Evolutionary conservation across 176 grass and related monocot species (phyloP).

Genomic region (Aegilops umbellulata): DNA sequence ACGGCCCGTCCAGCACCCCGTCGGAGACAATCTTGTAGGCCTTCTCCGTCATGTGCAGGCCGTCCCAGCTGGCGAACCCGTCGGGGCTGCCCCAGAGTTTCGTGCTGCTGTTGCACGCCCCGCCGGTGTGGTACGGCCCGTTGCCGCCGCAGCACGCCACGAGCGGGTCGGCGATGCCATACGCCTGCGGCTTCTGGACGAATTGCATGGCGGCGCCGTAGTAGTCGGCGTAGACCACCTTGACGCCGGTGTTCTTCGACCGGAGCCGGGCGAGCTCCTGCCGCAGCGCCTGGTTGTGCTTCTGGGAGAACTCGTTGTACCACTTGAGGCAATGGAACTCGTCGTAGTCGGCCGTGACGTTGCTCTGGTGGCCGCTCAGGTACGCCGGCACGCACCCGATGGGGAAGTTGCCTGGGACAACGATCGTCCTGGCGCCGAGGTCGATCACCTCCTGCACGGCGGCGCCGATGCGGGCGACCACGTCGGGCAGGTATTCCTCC

Average conservation of each 20-base stretch:
- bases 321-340: background rate
- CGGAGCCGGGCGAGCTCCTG: background rate
- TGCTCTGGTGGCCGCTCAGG: background rate
- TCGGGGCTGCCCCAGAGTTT: background rate
- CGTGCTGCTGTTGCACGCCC: background rate
- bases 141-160: background rate
- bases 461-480: background rate
- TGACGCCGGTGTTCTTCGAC: background rate
- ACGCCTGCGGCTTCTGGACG: background rate
- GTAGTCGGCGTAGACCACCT: slow-evolving; percentile 11
- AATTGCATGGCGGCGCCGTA: slow-evolving; percentile 6
- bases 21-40: background rate
- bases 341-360: background rate
- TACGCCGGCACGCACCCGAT: slow-evolving; percentile 1
- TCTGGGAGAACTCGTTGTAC: background rate
- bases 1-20: background rate
- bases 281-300: background rate
- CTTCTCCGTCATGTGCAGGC: slow-evolving; percentile 16
- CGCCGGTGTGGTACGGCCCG: background rate
- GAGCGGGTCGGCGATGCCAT: slow-evolving; percentile 3
- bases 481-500: background rate
- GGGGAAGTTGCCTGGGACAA: slow-evolving; percentile 1
- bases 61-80: slow-evolving; percentile 1
- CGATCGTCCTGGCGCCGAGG: background rate
- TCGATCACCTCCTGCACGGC: background rate